Evolutionary conservation across 139 green algal species (phyloP), one percentile per base, ranked within the genome.

Genomic region (Coccomyxa sp.): DNA sequence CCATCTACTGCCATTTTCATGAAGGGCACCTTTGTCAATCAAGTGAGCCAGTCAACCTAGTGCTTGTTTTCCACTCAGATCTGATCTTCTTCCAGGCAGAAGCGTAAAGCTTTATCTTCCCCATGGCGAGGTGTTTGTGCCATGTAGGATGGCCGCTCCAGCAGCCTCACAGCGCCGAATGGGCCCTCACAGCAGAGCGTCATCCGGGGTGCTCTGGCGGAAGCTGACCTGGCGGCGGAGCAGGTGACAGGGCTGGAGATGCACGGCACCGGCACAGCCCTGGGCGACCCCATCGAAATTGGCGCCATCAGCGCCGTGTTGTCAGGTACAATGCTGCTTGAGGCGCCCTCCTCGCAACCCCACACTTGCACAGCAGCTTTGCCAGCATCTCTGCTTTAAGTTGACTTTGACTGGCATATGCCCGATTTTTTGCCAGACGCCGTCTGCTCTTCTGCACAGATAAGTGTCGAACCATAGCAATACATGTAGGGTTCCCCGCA

Each of bases 271-370:
- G 93, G 92, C 32, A 96, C 94, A 0, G 67, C 90, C 13, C 90
- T 96, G 63, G 91, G 94, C 12, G 95, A 98, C 71, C 93, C 95
- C 63, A 97, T 98, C 67, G 95, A 98, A 85, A 85, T 96, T 14
- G 94, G 95, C 13, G 95, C 94, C 18, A 85, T 86, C 30, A 79
- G 68, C 0, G 84, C 88, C 13, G 83, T 88, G 12, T 78, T 91
- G 15, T 38, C 13, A 32, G 80, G 80, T 51, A 16, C 23, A 12
- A 57, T 13, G 38, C 38, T 51, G 38, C 38, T 51, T 7, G 38
- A 51, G n/a, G 31, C 51, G 77, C 38, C 38, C 38, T 51, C 38
- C 38, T 51, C 38, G 7, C 38, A 7, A 3, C 38, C 3, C 38
- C 38, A 51, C 38, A 51, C 38, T 51, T 51, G 38, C 38, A 51